Conservation (phyloP, 169 alveolate genomes). For the Plasmodium knowlesi region DNA sequence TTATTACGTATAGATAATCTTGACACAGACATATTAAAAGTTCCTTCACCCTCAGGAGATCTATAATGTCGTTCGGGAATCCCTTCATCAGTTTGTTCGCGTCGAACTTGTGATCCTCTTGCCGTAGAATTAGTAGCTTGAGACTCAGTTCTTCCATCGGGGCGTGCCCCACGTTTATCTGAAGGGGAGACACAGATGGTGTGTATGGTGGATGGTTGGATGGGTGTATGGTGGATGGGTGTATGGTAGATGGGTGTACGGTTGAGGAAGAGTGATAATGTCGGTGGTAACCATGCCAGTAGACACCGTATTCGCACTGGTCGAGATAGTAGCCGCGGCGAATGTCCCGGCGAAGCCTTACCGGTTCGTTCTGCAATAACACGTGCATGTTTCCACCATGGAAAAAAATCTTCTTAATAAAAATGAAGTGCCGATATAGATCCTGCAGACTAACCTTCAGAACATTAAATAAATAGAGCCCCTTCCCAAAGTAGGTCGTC, state of each 20-base stretch:
- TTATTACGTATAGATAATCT: constrained; percentile 29
- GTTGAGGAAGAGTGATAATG: too few relatives aligned
- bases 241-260: too few relatives aligned
- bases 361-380: constrained; percentile 32
- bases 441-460: neutral
- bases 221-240: too few relatives aligned
- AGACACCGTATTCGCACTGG: too few relatives aligned
- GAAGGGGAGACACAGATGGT: neutral
- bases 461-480: neutral
- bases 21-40: constrained; percentile 31
- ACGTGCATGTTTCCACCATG: constrained; percentile 3
- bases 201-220: too few relatives aligned
- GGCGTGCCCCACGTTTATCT: constrained; percentile 49
- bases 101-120: constrained; percentile 27
- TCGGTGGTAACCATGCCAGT: too few relatives aligned
- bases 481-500: constrained; percentile 14
- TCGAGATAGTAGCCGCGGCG: too few relatives aligned
- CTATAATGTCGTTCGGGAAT: constrained; percentile 15
- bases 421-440: constrained; percentile 12
- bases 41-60: neutral
- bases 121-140: constrained; percentile 6
- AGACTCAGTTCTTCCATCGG: constrained; percentile 14
- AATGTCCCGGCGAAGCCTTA: constrained; percentile 3
- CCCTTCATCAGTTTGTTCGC: constrained; percentile 1
- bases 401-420: constrained; percentile 41